Conservation (phyloP, 345 rosid species). For the Ceriops tagal region DNA sequence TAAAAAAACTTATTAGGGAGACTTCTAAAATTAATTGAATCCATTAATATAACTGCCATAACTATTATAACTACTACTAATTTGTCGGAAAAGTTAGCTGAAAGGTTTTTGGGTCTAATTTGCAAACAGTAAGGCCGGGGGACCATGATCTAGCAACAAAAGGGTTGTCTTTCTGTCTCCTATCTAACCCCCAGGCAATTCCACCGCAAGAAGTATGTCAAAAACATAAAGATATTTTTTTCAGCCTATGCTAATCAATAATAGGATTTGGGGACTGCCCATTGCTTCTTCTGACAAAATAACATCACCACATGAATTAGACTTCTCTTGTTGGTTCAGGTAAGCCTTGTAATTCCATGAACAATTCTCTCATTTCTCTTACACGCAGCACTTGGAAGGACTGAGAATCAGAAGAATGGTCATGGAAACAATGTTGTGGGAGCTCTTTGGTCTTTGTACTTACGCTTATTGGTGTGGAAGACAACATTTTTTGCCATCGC, state of each 20-base stretch:
- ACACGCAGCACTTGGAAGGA: slow-evolving; percentile 25
- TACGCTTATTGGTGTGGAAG: slow-evolving; percentile 33
- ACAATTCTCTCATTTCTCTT: slow-evolving; percentile 36
- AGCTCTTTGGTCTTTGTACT: slow-evolving; percentile 1
- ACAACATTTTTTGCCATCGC: slow-evolving; percentile 55
- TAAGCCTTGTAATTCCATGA: slow-evolving; percentile 50
- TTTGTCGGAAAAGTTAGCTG: no score
- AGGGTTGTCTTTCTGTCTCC: slow-evolving; percentile 62
- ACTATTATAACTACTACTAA: no score
- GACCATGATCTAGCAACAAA: slow-evolving; percentile 18
- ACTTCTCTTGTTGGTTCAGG: slow-evolving; percentile 38
- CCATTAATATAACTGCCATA: no score
- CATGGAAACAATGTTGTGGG: background rate
- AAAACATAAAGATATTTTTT: slow-evolving; percentile 40
- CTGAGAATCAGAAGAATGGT: slow-evolving; percentile 3
- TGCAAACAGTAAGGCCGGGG: no score
- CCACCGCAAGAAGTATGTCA: slow-evolving; percentile 36
- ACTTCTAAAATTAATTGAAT: no score
- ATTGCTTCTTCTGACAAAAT: slow-evolving; percentile 70
- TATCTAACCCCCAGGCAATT: slow-evolving; percentile 46
- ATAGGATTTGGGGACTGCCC: slow-evolving; percentile 71
- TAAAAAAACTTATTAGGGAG: no score
- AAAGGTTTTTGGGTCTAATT: no score
- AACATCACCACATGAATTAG: slow-evolving; percentile 42
- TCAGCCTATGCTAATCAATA: slow-evolving; percentile 66